These are phyloP conservation scores for Aspergillus coremiiformis DNA, from an alignment of 495 filamentous ascomycete genomes.

Conservation along the genomic window DNA sequence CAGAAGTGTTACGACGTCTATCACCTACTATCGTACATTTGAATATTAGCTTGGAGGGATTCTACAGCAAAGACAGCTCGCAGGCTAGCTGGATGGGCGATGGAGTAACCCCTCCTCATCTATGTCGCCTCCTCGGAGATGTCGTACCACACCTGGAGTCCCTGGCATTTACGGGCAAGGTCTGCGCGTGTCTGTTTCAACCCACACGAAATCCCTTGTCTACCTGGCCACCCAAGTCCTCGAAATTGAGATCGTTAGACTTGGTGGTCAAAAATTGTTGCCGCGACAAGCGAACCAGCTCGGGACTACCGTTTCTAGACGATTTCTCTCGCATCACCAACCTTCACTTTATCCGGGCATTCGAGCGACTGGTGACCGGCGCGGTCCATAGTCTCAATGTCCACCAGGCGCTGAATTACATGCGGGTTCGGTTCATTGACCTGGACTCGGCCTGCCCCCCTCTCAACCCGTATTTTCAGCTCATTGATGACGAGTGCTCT, in stretches of 20 bases:
- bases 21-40: conserved; percentile 50
- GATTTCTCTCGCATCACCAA: conserved; percentile 61
- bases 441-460: conserved; percentile 48
- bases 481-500: conserved; percentile 48
- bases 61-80: conserved; percentile 52
- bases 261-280: conserved; percentile 65
- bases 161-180: conserved; percentile 57
- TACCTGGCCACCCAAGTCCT: conserved; percentile 21
- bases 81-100: conserved; percentile 18
- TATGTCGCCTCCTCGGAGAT: conserved; percentile 52
- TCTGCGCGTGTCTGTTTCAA: conserved; percentile 55
- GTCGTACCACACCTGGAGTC: conserved; percentile 52
- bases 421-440: conserved; percentile 66
- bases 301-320: conserved; percentile 19
- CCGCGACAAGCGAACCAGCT: conserved; percentile 36
- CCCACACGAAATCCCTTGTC: conserved; percentile 28
- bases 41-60: conserved; percentile 60
- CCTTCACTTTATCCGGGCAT: conserved; percentile 57
- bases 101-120: conserved; percentile 22
- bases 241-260: conserved; percentile 53
- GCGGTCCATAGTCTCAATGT: conserved; percentile 50
- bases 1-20: conserved; percentile 45
- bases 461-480: conserved; percentile 60
- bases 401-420: conserved; percentile 45
- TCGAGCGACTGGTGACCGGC: conserved; percentile 55